Percentiles rank a stretch among this genome's conserved stretches.
phyloP scores from a whole-genome alignment of 1,139 yeast genomes.

The Magnusiomyces suaveolens region DNA sequence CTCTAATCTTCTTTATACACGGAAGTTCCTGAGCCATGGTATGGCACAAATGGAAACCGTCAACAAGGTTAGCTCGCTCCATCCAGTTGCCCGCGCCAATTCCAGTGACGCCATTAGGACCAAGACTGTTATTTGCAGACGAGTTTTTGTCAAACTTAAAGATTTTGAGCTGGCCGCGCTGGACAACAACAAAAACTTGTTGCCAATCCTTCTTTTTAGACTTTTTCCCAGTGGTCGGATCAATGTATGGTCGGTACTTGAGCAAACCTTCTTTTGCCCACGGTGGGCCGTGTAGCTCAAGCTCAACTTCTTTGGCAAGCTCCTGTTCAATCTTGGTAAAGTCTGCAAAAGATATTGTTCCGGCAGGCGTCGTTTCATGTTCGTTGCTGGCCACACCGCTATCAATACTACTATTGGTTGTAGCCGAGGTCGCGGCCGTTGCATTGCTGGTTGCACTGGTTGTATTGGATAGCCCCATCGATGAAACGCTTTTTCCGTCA shows the following conservation, averaged over 20 bases:
- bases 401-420: neutral
- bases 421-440: neutral
- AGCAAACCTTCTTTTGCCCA: conserved; percentile 67
- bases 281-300: conserved; percentile 65
- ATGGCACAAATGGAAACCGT: conserved; percentile 26
- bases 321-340: conserved; percentile 26
- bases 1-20: conserved; percentile 22
- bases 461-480: neutral
- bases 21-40: conserved; percentile 29
- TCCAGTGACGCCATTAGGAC: conserved; percentile 37
- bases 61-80: conserved; percentile 17
- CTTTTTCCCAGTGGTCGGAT: conserved; percentile 26
- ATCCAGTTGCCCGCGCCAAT: conserved; percentile 5
- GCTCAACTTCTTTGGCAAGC: conserved; percentile 42
- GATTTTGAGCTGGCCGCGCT: conserved; percentile 31
- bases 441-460: neutral
- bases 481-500: neutral
- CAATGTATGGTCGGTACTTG: conserved; percentile 39
- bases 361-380: neutral
- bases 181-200: conserved; percentile 30
- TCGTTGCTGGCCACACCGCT: neutral
- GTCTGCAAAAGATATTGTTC: conserved; percentile 21
- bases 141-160: conserved; percentile 23
- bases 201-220: conserved; percentile 28
- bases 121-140: conserved; percentile 47